These are phyloP conservation scores for Daphne laureola DNA, from an alignment of 441 rosid species.

Conservation along the genomic window DNA sequence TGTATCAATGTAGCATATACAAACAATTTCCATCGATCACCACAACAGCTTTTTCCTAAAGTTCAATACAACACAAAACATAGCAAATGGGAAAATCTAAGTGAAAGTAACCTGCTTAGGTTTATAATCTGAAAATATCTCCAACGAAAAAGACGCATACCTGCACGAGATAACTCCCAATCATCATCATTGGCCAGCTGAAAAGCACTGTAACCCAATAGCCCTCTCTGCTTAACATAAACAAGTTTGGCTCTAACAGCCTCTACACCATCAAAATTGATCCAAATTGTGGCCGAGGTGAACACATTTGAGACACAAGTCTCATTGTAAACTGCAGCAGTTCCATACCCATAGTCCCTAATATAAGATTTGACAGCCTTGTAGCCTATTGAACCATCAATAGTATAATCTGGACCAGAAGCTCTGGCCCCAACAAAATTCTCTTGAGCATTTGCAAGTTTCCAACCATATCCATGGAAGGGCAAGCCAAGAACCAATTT, in stretches of 20 bases:
- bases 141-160: conserved; percentile 8
- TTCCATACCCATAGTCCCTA: conserved; percentile 17
- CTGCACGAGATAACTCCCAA: conserved; percentile 33
- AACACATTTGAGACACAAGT: conserved; percentile 20
- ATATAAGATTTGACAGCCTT: conserved; percentile 16
- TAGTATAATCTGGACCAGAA: conserved; percentile 16
- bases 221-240: conserved; percentile 27
- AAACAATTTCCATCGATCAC: conserved; percentile 1
- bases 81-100: too few relatives aligned
- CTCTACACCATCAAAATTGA: conserved; percentile 28
- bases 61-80: too few relatives aligned
- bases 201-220: conserved; percentile 27
- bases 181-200: conserved; percentile 21
- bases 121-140: background rate
- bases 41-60: background rate
- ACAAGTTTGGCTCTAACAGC: conserved; percentile 25
- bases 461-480: conserved; percentile 32
- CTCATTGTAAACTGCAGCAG: conserved; percentile 19
- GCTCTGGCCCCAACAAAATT: conserved; percentile 21
- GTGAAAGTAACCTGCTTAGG: too few relatives aligned
- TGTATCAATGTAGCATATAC: conserved; percentile 2
- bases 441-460: conserved; percentile 12
- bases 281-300: conserved; percentile 17
- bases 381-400: conserved; percentile 27
- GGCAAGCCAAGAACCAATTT: conserved; percentile 33